Percentiles rank a stretch among this genome's conserved stretches.
phyloP scores from a whole-genome alignment of 371 early-diverging fungal genomes.

The Mucor sp. region DNA sequence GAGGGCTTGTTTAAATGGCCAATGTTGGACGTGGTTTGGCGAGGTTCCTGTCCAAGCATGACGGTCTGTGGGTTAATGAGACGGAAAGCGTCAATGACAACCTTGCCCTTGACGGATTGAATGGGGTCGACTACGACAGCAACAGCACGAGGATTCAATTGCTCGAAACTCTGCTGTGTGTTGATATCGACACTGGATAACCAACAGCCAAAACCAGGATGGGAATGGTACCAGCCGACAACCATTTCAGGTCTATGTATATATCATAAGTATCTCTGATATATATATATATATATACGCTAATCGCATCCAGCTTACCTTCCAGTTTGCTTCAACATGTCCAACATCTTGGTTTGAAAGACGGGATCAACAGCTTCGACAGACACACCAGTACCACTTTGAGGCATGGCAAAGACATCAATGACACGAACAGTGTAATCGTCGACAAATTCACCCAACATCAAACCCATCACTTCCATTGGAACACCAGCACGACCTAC shows the following conservation, averaged over 20 bases:
- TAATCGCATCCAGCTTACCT: constrained; percentile 54
- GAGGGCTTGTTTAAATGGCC: constrained; percentile 99
- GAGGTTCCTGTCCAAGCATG: constrained; percentile 95
- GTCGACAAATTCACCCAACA: constrained; percentile 99
- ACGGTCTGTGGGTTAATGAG: constrained; percentile 92
- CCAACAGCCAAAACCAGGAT: constrained; percentile 99
- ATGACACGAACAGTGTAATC: constrained; percentile 99
- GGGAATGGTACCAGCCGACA: constrained; percentile 99
- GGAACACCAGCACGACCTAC: constrained; percentile 99
- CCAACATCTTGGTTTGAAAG: constrained; percentile 99
- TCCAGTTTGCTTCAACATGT: constrained; percentile 99
- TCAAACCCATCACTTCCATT: constrained; percentile 99
- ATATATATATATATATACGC: not conserved
- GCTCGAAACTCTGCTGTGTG: constrained; percentile 99
- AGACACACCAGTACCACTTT: constrained; percentile 99
- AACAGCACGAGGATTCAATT: constrained; percentile 95
- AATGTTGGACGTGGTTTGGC: constrained; percentile 99
- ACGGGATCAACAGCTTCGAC: constrained; percentile 99
- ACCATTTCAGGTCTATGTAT: constrained; percentile 97
- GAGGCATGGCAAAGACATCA: constrained; percentile 99
- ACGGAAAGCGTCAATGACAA: constrained; percentile 99
- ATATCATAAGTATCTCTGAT: not conserved
- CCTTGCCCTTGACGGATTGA: constrained; percentile 99
- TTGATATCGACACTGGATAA: constrained; percentile 99
- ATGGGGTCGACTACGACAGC: constrained; percentile 99